Percentiles rank a stretch among this genome's conserved stretches.
Conservation (phyloP, 2,329 filamentous ascomycete species). For the Exutisphaerella laricina region DNA sequence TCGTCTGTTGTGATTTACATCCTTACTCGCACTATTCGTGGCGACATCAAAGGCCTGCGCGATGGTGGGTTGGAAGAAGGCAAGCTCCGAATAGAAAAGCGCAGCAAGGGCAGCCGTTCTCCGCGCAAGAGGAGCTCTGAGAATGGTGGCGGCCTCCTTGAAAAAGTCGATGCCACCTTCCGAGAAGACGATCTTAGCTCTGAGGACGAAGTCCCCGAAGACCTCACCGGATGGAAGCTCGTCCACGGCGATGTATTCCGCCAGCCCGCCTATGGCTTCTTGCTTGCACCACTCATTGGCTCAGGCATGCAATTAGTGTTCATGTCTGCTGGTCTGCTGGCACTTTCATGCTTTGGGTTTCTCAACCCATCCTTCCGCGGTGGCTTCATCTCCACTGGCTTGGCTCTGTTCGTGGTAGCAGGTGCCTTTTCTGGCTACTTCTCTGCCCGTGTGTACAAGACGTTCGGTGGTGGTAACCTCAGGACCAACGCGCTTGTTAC, state of each 20-base stretch:
- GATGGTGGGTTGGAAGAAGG: slow-evolving; percentile 62
- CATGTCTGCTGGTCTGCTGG: slow-evolving; percentile 63
- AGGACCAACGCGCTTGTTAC: slow-evolving; percentile 69
- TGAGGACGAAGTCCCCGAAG: slow-evolving; percentile 69
- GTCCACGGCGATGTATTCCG: slow-evolving; percentile 86
- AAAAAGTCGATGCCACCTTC: slow-evolving; percentile 40
- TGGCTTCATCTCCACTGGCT: slow-evolving; percentile 77
- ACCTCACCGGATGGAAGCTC: slow-evolving; percentile 82
- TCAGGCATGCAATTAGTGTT: slow-evolving; percentile 84
- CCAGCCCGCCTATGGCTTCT: slow-evolving; percentile 60
- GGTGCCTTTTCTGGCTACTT: slow-evolving; percentile 84
- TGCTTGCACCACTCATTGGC: slow-evolving; percentile 74
- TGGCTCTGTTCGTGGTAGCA: slow-evolving; percentile 77
- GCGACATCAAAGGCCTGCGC: slow-evolving; percentile 70
- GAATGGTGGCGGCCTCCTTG: slow-evolving; percentile 38
- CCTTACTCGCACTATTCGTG: slow-evolving; percentile 68
- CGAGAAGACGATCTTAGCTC: slow-evolving; percentile 46
- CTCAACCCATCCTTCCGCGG: slow-evolving; percentile 86
- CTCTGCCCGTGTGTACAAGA: slow-evolving; percentile 75
- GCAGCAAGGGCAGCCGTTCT: slow-evolving; percentile 44
- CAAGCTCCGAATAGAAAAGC: slow-evolving; percentile 50
- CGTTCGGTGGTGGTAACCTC: slow-evolving; percentile 71
- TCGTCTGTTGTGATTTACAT: slow-evolving; percentile 78
- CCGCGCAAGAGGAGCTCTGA: slow-evolving; percentile 43
- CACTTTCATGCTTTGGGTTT: slow-evolving; percentile 62